A percentile compares a stretch with the other conserved stretches of the same genome.
These are phyloP conservation scores for Aspergillus aculeatinus DNA, from an alignment of 2,329 filamentous ascomycete species.

Conservation along the genomic window DNA sequence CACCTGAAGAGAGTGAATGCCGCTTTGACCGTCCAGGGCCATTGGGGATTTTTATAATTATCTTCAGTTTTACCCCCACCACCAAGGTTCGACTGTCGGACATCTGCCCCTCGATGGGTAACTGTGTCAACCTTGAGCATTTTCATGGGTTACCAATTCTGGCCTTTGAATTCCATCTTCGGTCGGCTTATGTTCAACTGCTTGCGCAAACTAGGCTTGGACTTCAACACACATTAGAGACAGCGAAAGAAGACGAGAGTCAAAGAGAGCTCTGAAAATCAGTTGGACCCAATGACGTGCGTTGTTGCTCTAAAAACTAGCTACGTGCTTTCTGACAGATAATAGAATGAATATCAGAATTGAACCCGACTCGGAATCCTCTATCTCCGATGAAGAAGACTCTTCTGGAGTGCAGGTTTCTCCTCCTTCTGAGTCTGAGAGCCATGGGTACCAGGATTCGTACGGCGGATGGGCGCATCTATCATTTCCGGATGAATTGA, in stretches of 20 bases:
- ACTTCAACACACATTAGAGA: neutral
- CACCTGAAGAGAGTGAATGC: neutral
- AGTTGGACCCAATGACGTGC: slow-evolving; percentile 22
- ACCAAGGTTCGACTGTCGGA: neutral
- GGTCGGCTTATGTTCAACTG: neutral
- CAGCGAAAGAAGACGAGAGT: neutral
- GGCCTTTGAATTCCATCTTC: neutral
- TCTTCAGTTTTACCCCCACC: neutral
- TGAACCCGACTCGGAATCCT: slow-evolving; percentile 43
- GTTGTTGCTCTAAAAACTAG: slow-evolving; percentile 7
- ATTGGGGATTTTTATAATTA: neutral
- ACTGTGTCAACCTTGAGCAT: neutral
- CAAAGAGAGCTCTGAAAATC: neutral
- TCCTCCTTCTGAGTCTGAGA: slow-evolving; percentile 40
- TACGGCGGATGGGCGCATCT: slow-evolving; percentile 43
- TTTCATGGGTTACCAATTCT: neutral
- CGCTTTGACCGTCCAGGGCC: neutral
- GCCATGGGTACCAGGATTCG: slow-evolving; percentile 40
- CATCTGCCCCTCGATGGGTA: neutral
- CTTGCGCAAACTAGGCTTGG: neutral
- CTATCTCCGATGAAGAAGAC: slow-evolving; percentile 45
- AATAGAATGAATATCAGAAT: slow-evolving; percentile 46
- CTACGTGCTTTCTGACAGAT: slow-evolving; percentile 13
- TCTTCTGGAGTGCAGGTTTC: slow-evolving; percentile 47
- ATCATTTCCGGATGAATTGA: slow-evolving; percentile 47